Base-by-base conservation (phyloP, 2,329 filamentous ascomycete genomes). In the Fusarium neocosmosporiellum region DNA sequence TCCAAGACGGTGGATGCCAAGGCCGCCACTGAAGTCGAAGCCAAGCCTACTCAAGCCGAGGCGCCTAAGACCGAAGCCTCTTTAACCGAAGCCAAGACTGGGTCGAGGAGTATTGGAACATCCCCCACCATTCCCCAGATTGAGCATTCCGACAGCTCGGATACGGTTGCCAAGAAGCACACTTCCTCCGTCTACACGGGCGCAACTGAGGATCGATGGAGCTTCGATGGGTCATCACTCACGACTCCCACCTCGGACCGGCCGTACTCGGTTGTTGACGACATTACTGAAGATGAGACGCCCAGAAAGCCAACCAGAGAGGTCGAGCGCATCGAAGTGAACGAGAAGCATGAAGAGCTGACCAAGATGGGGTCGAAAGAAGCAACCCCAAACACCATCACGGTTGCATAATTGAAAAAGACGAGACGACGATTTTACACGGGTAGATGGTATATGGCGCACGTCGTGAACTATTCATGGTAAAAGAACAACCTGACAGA, bases 231-330 rank as follows among this genome's bases (percentile, higher is more conserved):
- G 29, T 82, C 82, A 11, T 81, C 80, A 10, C 71, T 83, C 18
- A 83, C 81, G 33, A 84, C 82, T 2, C 81, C 82, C 3, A 83
- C 81, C 3, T 83, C 82, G 24, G 82, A 83, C 41, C 79, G 80
- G 33, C 78, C 78, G 11, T 79, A 74, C 39, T 83, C 82, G 4
- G 72, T 80, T 13, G 69, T 76, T 18, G 81, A 81, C 37, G 80
- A 81, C 20, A 69, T 74, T 22, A 72, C 70, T 27, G 73, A 78
- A 50, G 80, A 81, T 29, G 79, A 80, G 11, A 82, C 80, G 1
- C 79, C 80, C 11, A 79, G 74, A 46, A 81, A 79, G 68, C 59
- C 66, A 57, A 64, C 63, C 27, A 70, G 75, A 59, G 77, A 79
- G 34, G 75, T 54, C n/a, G 74, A 76, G 53, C 64, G 41, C 31